These are phyloP conservation scores for Psilocybe mexicana DNA, from an alignment of 1,284 basidiomycete species.

Conservation along the genomic window DNA sequence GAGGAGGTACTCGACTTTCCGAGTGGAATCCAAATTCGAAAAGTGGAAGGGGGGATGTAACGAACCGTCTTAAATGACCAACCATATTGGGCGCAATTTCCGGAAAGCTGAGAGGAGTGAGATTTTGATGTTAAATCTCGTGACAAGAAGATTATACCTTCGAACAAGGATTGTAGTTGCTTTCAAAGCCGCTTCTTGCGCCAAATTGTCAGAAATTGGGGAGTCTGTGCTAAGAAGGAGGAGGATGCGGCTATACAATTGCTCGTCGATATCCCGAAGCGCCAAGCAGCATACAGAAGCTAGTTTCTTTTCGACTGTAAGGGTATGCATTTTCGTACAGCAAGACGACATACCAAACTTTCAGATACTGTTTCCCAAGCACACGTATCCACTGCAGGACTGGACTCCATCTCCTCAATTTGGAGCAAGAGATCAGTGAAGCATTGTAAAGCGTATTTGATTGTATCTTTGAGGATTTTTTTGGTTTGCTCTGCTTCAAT, in stretches of 20 bases:
- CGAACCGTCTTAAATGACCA: conserved; percentile 82
- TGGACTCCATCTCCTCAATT: conserved; percentile 77
- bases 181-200: conserved; percentile 87
- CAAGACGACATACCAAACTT: conserved; percentile 54
- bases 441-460: conserved; percentile 66
- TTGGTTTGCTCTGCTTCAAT: conserved; percentile 42
- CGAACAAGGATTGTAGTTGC: conserved; percentile 79
- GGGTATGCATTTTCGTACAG: conserved; percentile 9
- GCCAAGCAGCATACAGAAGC: conserved; percentile 84
- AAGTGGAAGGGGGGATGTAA: conserved; percentile 85
- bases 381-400: conserved; percentile 80
- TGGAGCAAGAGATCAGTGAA: conserved; percentile 74
- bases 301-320: conserved; percentile 65
- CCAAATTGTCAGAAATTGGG: conserved; percentile 76
- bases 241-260: conserved; percentile 72
- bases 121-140: neutral
- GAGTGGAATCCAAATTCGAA: conserved; percentile 85
- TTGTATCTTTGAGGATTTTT: conserved; percentile 46
- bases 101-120: conserved; percentile 60
- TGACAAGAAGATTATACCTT: conserved; percentile 51
- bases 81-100: conserved; percentile 79
- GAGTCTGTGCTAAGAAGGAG: conserved; percentile 82
- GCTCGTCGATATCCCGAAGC: conserved; percentile 65
- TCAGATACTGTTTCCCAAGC: conserved; percentile 88
- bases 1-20: conserved; percentile 72